A percentile compares a stretch with the other conserved stretches of the same genome.
Conservation (phyloP, 2,329 filamentous ascomycete species). For the Xylariaceae sp. region DNA sequence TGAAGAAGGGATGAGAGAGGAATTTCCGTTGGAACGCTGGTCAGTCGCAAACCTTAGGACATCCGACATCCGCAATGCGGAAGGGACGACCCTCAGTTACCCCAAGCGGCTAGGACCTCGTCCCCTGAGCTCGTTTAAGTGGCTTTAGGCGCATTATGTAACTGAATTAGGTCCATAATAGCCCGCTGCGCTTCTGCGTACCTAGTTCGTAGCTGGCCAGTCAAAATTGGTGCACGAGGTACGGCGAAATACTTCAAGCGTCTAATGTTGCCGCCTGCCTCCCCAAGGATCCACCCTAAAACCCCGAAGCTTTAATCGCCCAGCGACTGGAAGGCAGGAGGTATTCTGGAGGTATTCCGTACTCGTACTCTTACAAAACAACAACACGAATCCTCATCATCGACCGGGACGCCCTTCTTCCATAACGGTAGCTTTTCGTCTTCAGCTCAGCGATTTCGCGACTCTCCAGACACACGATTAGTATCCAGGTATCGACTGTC, state of each 20-base stretch:
- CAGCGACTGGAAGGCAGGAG: not conserved
- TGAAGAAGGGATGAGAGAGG: not conserved
- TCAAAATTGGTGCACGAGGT: no score
- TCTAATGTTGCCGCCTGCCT: not conserved
- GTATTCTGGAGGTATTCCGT: not conserved
- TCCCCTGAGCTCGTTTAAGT: not conserved
- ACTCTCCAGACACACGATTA: not conserved
- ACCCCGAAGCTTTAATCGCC: slow-evolving; percentile 8
- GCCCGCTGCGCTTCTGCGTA: no score
- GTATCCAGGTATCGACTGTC: not conserved
- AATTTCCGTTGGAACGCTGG: not conserved
- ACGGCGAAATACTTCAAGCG: not conserved
- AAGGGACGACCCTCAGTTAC: not conserved
- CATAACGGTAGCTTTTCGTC: not conserved
- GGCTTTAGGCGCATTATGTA: not conserved
- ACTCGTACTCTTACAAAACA: slow-evolving; percentile 1
- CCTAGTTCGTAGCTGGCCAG: no score
- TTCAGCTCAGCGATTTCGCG: not conserved
- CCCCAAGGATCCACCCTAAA: slow-evolving; percentile 10
- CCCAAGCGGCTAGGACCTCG: not conserved
- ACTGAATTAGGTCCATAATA: not conserved
- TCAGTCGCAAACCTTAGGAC: not conserved
- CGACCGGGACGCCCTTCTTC: not conserved
- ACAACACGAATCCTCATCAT: slow-evolving; percentile 12
- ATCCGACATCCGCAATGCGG: no score